These are phyloP conservation scores for Aureobasidium sp. DNA, from an alignment of 2,329 filamentous ascomycete genomes.

Conservation along the genomic window DNA sequence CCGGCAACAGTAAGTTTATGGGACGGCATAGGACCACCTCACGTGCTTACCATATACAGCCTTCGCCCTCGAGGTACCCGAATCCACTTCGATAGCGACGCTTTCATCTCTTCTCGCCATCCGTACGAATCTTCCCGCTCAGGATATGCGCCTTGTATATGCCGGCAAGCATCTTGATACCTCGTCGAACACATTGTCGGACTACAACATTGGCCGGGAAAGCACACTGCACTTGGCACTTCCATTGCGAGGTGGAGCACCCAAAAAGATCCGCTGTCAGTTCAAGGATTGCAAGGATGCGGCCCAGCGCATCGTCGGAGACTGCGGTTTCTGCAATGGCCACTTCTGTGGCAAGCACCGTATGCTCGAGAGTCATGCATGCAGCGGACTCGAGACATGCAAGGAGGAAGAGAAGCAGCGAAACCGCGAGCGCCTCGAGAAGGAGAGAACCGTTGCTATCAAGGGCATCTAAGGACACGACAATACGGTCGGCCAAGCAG, in stretches of 20 bases:
- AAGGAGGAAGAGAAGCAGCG: constrained; percentile 95
- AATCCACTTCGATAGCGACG: constrained; percentile 48
- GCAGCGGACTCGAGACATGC: constrained; percentile 87
- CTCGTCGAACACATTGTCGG: constrained; percentile 37
- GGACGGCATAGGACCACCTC: constrained; percentile 16
- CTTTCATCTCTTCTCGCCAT: constrained; percentile 52
- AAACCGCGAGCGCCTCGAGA: constrained; percentile 86
- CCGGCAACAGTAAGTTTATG: constrained; percentile 48
- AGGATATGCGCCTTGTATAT: constrained; percentile 50
- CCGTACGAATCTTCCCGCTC: constrained; percentile 47
- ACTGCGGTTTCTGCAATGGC: constrained; percentile 90
- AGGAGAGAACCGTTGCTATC: constrained; percentile 88
- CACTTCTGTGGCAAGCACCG: constrained; percentile 95
- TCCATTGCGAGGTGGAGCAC: constrained; percentile 53
- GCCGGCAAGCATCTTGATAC: constrained; percentile 50
- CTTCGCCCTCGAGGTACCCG: constrained; percentile 50
- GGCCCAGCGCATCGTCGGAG: constrained; percentile 88
- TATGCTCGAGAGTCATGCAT: constrained; percentile 89
- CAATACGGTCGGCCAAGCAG: neutral
- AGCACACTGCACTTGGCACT: constrained; percentile 49
- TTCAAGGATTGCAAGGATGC: constrained; percentile 83
- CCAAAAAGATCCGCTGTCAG: constrained; percentile 76
- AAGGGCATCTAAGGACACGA: constrained; percentile 61
- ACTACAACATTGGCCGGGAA: constrained; percentile 44
- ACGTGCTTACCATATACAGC: constrained; percentile 34